Conservation (phyloP, 805 yeast genomes). For the Barnettozyma pratensis region DNA sequence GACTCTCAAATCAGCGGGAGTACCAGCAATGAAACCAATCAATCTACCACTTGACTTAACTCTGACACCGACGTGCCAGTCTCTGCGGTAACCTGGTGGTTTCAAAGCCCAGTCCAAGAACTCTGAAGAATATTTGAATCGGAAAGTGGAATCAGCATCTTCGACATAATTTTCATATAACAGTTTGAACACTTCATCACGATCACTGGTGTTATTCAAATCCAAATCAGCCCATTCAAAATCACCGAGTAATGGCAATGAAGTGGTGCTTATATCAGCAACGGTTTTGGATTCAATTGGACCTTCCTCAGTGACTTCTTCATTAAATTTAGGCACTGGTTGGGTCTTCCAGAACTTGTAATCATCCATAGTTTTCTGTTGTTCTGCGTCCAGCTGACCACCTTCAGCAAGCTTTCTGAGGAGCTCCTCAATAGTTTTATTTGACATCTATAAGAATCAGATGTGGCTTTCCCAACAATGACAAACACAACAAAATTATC, state of each 20-base stretch:
- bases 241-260: constrained; percentile 61
- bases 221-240: constrained; percentile 90
- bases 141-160: constrained; percentile 85
- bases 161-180: constrained; percentile 91
- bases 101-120: constrained; percentile 91
- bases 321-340: constrained; percentile 82
- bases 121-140: constrained; percentile 81
- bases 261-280: constrained; percentile 63
- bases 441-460: neutral
- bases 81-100: constrained; percentile 86
- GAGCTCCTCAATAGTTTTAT: constrained; percentile 51
- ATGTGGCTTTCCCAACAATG: no score
- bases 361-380: constrained; percentile 74
- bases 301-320: constrained; percentile 62
- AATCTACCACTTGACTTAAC: constrained; percentile 71
- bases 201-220: constrained; percentile 45
- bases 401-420: constrained; percentile 34
- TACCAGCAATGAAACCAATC: constrained; percentile 89
- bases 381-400: constrained; percentile 44
- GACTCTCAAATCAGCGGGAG: constrained; percentile 67
- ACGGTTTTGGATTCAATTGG: constrained; percentile 77
- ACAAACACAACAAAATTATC: no score
- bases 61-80: constrained; percentile 93
- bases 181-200: constrained; percentile 74
- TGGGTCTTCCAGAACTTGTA: constrained; percentile 98